Evolutionary conservation across 129 eudicot genomes (phyloP), one percentile per base, ranked within the genome.

Genomic region (Escallonia rubra): DNA sequence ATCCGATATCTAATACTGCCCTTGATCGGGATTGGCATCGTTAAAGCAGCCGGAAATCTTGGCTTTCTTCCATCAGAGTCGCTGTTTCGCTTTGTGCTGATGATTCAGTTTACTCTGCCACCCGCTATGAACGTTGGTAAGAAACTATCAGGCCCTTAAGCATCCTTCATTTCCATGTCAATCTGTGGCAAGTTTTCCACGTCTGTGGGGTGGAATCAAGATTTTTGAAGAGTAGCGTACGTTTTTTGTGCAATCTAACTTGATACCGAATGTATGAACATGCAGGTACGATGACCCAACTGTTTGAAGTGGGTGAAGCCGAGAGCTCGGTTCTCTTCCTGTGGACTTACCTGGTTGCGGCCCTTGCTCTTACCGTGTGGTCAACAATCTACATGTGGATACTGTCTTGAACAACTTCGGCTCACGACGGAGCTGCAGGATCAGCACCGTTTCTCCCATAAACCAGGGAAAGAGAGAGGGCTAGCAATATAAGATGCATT

Each of bases 101-200:
- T 94, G 88, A 72, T 89, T 77, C 99, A 94, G 72, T 94, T 78
- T 65, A 56, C 85, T 3, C 68, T 94, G 9, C 99, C 99, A 23
- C 99, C 99, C 15, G 99, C 97, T 46, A 89, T 82, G 95, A 88
- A 78, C 49, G 76, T 93, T 5, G 87, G 98, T 88, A 83, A 82
- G 77, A 7, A 42, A 38, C 66, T 16, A 4, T n/a, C 43, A 6
- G 47, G 2, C 34, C 34, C 34, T 23, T 23, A 23, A 0, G 34
- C 34, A 23, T 23, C 34, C 34, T 23, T 23, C 34, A 23, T 23
- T 23, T 23, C 34, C 34, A 23, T 23, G 34, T 23, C 34, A 23
- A 23, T 23, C 34, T 23, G 34, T 23, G 34, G 34, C 34, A 23
- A 23, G 34, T 23, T 0, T 23, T 23, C 34, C 34, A 23, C 34